phyloP scores from a whole-genome alignment of 176 grass and related monocot genomes.

The Avena sativa region DNA sequence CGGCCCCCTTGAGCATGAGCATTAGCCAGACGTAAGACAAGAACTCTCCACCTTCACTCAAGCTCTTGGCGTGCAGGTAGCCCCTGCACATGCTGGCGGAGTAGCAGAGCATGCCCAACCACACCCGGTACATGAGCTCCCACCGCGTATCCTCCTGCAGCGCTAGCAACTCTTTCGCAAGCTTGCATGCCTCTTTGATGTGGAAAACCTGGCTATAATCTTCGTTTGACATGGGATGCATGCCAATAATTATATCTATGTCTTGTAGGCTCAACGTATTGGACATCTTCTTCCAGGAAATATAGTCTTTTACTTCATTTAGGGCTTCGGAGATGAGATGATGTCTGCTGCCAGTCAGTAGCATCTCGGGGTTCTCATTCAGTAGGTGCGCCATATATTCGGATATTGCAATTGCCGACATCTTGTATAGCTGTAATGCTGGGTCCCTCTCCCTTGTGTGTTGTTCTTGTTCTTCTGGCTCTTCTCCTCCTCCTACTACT shows the following conservation, averaged over 20 bases:
- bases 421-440: neutral
- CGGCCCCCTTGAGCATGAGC: neutral
- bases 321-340: neutral
- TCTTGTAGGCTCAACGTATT: neutral
- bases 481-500: neutral
- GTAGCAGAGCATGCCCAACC: conserved; percentile 22
- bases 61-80: conserved; percentile 28
- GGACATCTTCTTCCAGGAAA: neutral
- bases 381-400: conserved; percentile 6
- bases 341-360: neutral
- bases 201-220: neutral
- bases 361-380: neutral
- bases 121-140: neutral
- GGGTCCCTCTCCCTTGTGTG: neutral
- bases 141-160: neutral
- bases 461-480: neutral
- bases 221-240: neutral
- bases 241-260: neutral
- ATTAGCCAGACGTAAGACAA: neutral
- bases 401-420: neutral
- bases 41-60: conserved; percentile 13
- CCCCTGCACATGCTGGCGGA: conserved; percentile 28
- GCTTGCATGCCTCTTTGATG: neutral
- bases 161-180: neutral
- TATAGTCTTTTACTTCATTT: neutral